Evolutionary conservation across 768 basidiomycete genomes (phyloP).

Genomic region (Termitomyces sp.): DNA sequence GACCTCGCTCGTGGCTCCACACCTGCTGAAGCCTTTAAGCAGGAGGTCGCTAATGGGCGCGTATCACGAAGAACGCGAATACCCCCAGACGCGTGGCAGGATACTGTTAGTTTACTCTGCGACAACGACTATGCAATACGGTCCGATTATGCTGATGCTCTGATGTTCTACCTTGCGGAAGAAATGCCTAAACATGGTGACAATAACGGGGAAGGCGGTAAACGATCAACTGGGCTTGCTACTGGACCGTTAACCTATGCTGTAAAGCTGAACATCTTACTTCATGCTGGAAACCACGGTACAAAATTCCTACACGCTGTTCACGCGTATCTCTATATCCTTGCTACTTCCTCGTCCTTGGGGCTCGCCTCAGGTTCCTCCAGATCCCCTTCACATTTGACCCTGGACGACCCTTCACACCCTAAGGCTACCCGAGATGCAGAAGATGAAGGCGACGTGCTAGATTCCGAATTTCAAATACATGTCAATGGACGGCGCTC

Average conservation of each 20-base stretch:
- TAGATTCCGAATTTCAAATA: slow-evolving; percentile 30
- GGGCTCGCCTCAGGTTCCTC: slow-evolving; percentile 43
- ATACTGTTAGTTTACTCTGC: slow-evolving; percentile 82
- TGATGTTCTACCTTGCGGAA: slow-evolving; percentile 73
- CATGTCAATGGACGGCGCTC: slow-evolving; percentile 45
- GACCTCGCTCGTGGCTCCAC: slow-evolving; percentile 8
- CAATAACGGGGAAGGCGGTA: slow-evolving; percentile 44
- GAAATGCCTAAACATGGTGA: slow-evolving; percentile 73
- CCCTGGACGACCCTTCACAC: slow-evolving; percentile 25
- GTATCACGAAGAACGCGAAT: slow-evolving; percentile 63
- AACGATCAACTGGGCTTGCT: slow-evolving; percentile 43
- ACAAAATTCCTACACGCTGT: slow-evolving; percentile 76
- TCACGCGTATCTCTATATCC: slow-evolving; percentile 77
- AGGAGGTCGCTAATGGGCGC: slow-evolving; percentile 31
- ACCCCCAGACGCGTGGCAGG: slow-evolving; percentile 86
- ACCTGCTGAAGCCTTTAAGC: slow-evolving; percentile 28
- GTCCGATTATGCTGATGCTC: slow-evolving; percentile 68
- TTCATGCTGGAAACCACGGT: slow-evolving; percentile 58
- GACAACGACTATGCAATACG: slow-evolving; percentile 78
- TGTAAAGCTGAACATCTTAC: slow-evolving; percentile 42
- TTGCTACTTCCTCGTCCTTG: slow-evolving; percentile 70
- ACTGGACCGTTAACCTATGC: slow-evolving; percentile 50
- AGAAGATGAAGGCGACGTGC: slow-evolving; percentile 24
- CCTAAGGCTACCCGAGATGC: slow-evolving; percentile 32
- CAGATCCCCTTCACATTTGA: slow-evolving; percentile 38